Conservation (phyloP, 2,329 filamentous ascomycete genomes). For the Beauveria caledonica region DNA sequence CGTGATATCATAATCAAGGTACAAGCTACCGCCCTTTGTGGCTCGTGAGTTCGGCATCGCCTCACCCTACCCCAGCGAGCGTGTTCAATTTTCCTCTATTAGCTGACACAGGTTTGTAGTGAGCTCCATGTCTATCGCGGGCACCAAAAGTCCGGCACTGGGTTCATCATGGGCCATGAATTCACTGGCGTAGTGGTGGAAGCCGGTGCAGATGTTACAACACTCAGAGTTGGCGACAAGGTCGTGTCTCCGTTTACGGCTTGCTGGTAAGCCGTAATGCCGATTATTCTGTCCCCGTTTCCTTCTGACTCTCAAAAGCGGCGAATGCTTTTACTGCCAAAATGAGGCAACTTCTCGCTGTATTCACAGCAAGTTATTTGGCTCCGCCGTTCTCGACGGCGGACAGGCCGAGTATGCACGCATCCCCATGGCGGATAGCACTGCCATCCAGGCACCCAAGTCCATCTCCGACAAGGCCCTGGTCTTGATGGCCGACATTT, state of each 20-base stretch:
- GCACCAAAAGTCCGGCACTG: slow-evolving; percentile 59
- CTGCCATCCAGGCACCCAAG: slow-evolving; percentile 61
- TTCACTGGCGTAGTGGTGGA: slow-evolving; percentile 71
- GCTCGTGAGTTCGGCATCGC: slow-evolving; percentile 53
- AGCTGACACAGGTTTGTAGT: slow-evolving; percentile 31
- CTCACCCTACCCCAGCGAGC: neutral
- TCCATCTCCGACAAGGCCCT: slow-evolving; percentile 65
- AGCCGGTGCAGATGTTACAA: slow-evolving; percentile 58
- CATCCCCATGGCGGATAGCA: slow-evolving; percentile 72
- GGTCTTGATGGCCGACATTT: slow-evolving; percentile 88
- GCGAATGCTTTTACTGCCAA: slow-evolving; percentile 78
- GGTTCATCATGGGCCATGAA: slow-evolving; percentile 71
- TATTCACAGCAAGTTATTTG: slow-evolving; percentile 61
- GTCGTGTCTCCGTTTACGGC: slow-evolving; percentile 78
- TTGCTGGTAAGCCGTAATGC: slow-evolving; percentile 52
- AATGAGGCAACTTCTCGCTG: slow-evolving; percentile 72
- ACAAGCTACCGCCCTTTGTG: slow-evolving; percentile 74
- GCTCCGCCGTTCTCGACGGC: slow-evolving; percentile 60
- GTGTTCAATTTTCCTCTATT: neutral
- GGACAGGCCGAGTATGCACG: slow-evolving; percentile 78
- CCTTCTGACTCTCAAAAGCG: slow-evolving; percentile 17
- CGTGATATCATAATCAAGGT: slow-evolving; percentile 79
- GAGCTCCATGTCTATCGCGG: slow-evolving; percentile 84
- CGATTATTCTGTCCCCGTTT: no score
- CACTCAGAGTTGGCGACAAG: slow-evolving; percentile 64